A percentile compares a stretch with the other conserved stretches of the same genome.
Evolutionary conservation across 2,329 filamentous ascomycete species (phyloP).

Genomic region (Corniculantispora saksenae): DNA sequence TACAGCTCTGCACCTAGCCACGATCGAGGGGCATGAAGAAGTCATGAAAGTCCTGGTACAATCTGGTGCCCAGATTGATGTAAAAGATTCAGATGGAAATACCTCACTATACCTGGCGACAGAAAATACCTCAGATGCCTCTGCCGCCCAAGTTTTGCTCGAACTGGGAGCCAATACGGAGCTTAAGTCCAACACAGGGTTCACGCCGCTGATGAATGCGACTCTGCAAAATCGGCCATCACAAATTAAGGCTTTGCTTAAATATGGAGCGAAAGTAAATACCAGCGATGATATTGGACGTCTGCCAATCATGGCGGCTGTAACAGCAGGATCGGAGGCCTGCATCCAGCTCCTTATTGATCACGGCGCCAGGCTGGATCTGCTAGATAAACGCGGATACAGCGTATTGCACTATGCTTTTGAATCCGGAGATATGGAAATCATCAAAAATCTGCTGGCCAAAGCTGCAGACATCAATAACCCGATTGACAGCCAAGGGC

Average conservation of each 20-base stretch:
- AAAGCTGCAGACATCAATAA: neutral
- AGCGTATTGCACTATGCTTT: neutral
- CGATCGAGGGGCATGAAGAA: neutral
- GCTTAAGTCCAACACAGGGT: neutral
- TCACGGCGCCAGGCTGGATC: neutral
- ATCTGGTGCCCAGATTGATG: neutral
- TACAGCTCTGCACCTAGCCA: neutral
- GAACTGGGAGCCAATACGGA: neutral
- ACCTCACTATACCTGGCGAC: neutral
- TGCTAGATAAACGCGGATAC: neutral
- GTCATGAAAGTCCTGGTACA: neutral
- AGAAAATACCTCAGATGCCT: neutral
- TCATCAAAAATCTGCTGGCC: neutral
- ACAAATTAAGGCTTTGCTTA: neutral
- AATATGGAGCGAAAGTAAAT: neutral
- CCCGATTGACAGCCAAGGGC: neutral
- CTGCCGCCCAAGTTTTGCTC: neutral
- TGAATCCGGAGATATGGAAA: neutral
- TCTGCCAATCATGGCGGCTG: neutral
- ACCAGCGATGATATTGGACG: neutral
- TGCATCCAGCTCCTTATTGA: neutral
- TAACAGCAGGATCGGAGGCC: neutral
- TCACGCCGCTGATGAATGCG: neutral
- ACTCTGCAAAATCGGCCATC: neutral
- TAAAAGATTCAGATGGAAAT: neutral